Percentiles rank a stretch among this genome's conserved stretches.
Evolutionary conservation across 2,329 filamentous ascomycete species (phyloP).

Genomic region (Sphaerostilbella broomeana): DNA sequence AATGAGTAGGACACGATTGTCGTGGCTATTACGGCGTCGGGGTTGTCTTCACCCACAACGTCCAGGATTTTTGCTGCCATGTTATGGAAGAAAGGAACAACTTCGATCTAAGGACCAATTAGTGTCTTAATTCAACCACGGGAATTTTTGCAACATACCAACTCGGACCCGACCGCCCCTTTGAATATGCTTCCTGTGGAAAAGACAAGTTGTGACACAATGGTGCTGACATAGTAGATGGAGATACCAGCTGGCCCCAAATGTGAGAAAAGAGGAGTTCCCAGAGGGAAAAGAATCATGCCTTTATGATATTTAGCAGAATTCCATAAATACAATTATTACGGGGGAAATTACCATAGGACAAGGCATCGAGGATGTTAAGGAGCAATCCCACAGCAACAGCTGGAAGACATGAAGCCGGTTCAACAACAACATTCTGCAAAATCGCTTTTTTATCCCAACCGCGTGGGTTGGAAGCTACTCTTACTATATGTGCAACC

Average conservation of each 20-base stretch:
- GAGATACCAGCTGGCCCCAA: slow-evolving; percentile 92
- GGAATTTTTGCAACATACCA: slow-evolving; percentile 47
- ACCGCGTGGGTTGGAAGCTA: slow-evolving; percentile 54
- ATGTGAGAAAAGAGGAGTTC: slow-evolving; percentile 74
- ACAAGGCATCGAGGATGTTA: slow-evolving; percentile 90
- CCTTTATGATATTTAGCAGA: slow-evolving; percentile 37
- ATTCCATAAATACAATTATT: not conserved
- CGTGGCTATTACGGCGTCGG: slow-evolving; percentile 83
- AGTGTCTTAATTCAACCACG: not conserved
- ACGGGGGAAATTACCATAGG: slow-evolving; percentile 58
- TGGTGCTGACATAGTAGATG: slow-evolving; percentile 98
- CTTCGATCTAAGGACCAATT: slow-evolving; percentile 62
- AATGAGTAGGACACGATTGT: slow-evolving; percentile 87
- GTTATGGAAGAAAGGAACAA: slow-evolving; percentile 97
- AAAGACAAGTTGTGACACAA: slow-evolving; percentile 85
- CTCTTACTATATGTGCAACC: slow-evolving; percentile 24
- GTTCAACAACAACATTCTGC: slow-evolving; percentile 57
- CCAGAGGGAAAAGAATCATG: slow-evolving; percentile 92
- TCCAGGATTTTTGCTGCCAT: slow-evolving; percentile 88
- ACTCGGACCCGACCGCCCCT: slow-evolving; percentile 87
- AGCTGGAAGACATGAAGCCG: slow-evolving; percentile 68
- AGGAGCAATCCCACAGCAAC: slow-evolving; percentile 83
- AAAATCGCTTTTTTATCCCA: slow-evolving; percentile 67
- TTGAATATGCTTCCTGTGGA: slow-evolving; percentile 82
- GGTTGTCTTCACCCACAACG: slow-evolving; percentile 70